Evolutionary conservation across 1,284 basidiomycete genomes (phyloP), one percentile per base, ranked within the genome.

Genomic region (Apiotrichum laibachii): DNA sequence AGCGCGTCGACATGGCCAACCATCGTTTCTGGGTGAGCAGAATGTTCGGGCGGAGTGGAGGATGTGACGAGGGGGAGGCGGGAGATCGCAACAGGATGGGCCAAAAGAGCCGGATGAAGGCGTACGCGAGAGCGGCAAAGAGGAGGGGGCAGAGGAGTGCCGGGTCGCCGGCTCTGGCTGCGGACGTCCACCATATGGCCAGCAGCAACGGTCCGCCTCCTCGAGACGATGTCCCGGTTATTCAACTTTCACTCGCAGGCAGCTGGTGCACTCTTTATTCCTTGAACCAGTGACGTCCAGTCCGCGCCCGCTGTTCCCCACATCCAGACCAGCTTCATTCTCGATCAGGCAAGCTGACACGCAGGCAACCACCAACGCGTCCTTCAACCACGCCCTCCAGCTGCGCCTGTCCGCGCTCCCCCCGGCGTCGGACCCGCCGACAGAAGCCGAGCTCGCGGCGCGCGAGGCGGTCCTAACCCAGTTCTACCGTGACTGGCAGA

Each of bases 401-500:
- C 59, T 67, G 33, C 72, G 75, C 5, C 61, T 77, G 9, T 64
- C 72, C 1, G 55, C 60, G 8, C 64, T 77, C 11, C 72, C 72
- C 0, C 54, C 67, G 0, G 53, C 69, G 0, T 61, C 62, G 2
- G 65, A 72, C 61, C 73, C 75, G 1, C 72, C 73, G 6, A 67
- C 70, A 4, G 39, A 56, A 1, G 65, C 65, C 19, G 72, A 77
- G 49, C 50, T 67, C n/a, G 56, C 61, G 4, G 56, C 65, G 46
- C 57, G 65, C 39, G 72, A 77, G 60, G 72, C 72, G 9, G 62
- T 55, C n/a, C 57, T 76, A 44, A 61, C 65, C 6, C 65, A 68
- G 55, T 77, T 77, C 51, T 77, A 77, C 56, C 71, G 72, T 12
- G 75, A 77, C 64, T 77, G 75, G 75, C 75, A 75, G 57, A 63